Base-by-base conservation (phyloP, 306 rosid genomes). In the Morella rubra region DNA sequence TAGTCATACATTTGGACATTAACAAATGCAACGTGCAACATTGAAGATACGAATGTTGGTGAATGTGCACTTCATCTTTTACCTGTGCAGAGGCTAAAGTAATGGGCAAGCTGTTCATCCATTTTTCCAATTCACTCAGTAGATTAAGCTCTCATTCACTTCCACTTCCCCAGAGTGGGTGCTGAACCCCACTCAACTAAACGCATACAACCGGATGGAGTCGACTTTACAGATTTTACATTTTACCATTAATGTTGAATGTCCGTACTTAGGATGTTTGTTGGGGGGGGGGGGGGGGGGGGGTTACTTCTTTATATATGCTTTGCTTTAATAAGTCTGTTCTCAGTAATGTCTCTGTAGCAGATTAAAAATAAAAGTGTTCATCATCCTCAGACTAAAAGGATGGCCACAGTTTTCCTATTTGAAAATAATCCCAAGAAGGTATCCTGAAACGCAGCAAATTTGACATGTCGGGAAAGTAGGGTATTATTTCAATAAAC, bases 1-100 rank as follows among this genome's bases (percentile, higher is more conserved):
- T 22, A 72, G 52, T 47, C 60, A 81, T 79, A 74, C 76, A 71
- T 12, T 42, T 65, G 40, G 64, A 67, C 61, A 64, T 62, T 44
- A 69, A 11, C 14, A 65, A 18, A 41, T 42, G 50, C 15, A 65
- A 65, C 32, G 8, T 15, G 71, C 0, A 18, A n/a, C n/a, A 10
- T n/a, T 14, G 50, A 65, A 15, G 27, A 42, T 65, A 65, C 49
- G 9, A 18, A 41, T 16, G 27, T 61, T 61, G 5, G 0, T 41
- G 50, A 65, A 65, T 42, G 24, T 5, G 0, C 27, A 41, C 42
- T 18, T 42, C 24, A 65, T 18, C 50, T 65, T 65, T 65, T 41
- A 42, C 71, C 7, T 65, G 50, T 32, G 71, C 49, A 42, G 42
- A 65, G 49, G 14, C n/a, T 41, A 15, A 19, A 8, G 15, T n/a